Conservation (phyloP, 164 flowering plant genomes). For the Buxus sempervirens region DNA sequence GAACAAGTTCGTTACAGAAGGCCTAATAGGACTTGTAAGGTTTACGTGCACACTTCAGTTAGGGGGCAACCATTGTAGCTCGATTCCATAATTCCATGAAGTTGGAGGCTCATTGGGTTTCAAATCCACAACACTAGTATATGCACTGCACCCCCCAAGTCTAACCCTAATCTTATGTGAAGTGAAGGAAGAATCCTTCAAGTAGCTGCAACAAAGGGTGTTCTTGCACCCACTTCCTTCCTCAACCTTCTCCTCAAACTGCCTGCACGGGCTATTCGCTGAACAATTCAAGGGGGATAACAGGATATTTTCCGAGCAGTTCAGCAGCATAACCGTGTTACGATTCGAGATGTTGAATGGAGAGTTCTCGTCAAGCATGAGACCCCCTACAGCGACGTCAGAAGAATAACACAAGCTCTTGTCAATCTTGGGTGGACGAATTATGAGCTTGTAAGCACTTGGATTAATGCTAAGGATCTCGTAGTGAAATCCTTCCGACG, state of each 20-base stretch:
- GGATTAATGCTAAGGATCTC: slow-evolving; percentile 44
- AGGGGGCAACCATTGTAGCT: slow-evolving; percentile 52
- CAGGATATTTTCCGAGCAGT: slow-evolving; percentile 39
- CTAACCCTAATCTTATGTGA: slow-evolving; percentile 45
- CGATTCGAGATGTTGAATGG: slow-evolving; percentile 53
- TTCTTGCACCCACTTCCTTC: slow-evolving; percentile 34
- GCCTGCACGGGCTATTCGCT: slow-evolving; percentile 44
- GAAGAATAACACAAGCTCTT: slow-evolving; percentile 38
- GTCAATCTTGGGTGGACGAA: slow-evolving; percentile 35
- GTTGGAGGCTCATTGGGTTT: slow-evolving; percentile 22
- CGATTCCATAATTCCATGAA: slow-evolving; percentile 50
- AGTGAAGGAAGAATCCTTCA: slow-evolving; percentile 53
- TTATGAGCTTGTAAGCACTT: slow-evolving; percentile 24
- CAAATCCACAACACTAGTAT: slow-evolving; percentile 42
- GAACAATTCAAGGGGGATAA: slow-evolving; percentile 57
- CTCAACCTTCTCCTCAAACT: slow-evolving; percentile 29
- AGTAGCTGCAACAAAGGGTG: slow-evolving; percentile 49
- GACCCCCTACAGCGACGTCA: slow-evolving; percentile 41
- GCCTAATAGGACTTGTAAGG: too few relatives aligned
- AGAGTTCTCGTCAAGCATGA: slow-evolving; percentile 34
- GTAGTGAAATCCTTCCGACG: slow-evolving; percentile 39
- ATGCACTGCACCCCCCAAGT: slow-evolving; percentile 59
- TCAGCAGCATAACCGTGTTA: slow-evolving; percentile 53
- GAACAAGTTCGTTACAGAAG: too few relatives aligned
- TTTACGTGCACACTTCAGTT: not conserved